phyloP scores from a whole-genome alignment of 306 rosid species.

The Vigna hirtella region DNA sequence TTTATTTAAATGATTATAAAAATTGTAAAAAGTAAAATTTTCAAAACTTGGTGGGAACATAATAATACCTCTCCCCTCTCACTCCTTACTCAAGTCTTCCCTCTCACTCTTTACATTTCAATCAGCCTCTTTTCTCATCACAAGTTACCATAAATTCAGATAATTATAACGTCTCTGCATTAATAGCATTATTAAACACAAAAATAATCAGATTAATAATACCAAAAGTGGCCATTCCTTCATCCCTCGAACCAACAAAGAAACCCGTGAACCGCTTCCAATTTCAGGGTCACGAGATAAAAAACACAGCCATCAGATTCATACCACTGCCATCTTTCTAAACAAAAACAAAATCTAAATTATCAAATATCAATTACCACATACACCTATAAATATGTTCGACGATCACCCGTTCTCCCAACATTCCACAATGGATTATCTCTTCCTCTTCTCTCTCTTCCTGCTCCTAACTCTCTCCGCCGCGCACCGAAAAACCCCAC shows the following conservation, averaged over 20 bases:
- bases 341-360: neutral
- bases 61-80: no score
- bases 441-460: conserved; percentile 53
- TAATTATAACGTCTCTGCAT: no score
- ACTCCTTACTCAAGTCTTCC: no score
- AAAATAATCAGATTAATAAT: neutral
- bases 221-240: conserved; percentile 12
- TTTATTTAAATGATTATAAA: no score
- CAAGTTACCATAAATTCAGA: no score
- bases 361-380: neutral
- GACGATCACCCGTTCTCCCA: neutral
- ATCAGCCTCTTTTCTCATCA: no score
- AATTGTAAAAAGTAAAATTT: no score
- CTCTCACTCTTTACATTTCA: no score
- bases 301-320: neutral
- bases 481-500: conserved; percentile 17
- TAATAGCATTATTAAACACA: no score
- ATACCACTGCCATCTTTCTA: neutral
- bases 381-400: no score
- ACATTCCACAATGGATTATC: conserved; percentile 55
- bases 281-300: neutral
- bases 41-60: no score
- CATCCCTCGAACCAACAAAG: neutral
- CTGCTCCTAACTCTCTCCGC: conserved; percentile 57
- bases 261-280: conserved; percentile 32